Conservation (phyloP, 169 alveolate species). For the Eimeria maxima region DNA sequence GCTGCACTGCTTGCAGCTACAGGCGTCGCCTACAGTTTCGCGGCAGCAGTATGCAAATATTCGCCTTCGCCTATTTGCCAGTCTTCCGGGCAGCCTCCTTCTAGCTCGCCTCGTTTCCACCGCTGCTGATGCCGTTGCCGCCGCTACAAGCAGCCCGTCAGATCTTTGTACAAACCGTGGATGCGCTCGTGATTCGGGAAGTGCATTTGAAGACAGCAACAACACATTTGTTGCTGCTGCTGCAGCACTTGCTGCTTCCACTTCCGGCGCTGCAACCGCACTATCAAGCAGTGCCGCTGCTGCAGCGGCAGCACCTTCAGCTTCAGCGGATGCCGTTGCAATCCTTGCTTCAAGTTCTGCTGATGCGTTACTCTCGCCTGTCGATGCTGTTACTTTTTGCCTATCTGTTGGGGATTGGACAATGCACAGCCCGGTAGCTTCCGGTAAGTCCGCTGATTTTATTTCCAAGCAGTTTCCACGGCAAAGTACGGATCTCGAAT, state of each 20-base stretch:
- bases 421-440: not conserved
- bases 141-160: conserved; percentile 42
- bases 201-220: conserved; percentile 31
- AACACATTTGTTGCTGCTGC: conserved; percentile 58
- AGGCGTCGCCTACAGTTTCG: conserved; percentile 47
- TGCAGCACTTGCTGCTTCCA: conserved; percentile 73
- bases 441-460: not conserved
- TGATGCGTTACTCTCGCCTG: not conserved
- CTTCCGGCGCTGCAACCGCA: conserved; percentile 56
- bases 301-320: conserved; percentile 66
- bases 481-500: not conserved
- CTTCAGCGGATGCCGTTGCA: conserved; percentile 68
- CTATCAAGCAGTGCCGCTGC: conserved; percentile 68
- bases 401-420: not conserved
- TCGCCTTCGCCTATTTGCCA: conserved; percentile 68
- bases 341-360: conserved; percentile 29
- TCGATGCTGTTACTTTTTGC: conserved; percentile 17
- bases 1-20: conserved; percentile 43
- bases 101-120: conserved; percentile 20
- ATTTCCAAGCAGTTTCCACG: not conserved
- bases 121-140: conserved; percentile 74
- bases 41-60: conserved; percentile 76
- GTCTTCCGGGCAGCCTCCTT: conserved; percentile 21
- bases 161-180: not conserved
- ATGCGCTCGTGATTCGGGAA: not conserved